phyloP scores from a whole-genome alignment of 805 yeast genomes.

The Kodamaea kakaduensis region DNA sequence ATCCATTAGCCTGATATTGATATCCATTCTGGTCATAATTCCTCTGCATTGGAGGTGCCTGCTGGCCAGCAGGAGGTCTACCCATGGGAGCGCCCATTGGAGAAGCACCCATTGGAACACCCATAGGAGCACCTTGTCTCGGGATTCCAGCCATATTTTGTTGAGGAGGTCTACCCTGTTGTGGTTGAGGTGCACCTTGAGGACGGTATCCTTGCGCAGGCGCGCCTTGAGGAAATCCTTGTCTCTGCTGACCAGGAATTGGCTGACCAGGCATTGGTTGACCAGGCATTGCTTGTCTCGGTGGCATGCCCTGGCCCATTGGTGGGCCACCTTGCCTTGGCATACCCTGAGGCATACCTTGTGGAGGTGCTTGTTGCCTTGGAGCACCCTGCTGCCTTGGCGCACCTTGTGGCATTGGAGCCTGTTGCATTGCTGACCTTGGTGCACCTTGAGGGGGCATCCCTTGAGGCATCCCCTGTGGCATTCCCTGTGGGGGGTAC shows the following conservation, averaged over 20 bases:
- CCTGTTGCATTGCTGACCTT: no score
- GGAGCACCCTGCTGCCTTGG: conserved; percentile 6
- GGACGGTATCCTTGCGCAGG: conserved; percentile 9
- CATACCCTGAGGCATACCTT: neutral
- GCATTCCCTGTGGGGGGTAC: neutral
- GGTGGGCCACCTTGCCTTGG: conserved; percentile 2
- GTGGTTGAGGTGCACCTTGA: conserved; percentile 6
- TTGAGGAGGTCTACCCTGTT: neutral
- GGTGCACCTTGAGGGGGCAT: neutral
- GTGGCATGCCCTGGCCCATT: no score
- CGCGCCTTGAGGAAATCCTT: conserved; percentile 7
- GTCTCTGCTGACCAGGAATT: no score
- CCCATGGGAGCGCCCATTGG: no score
- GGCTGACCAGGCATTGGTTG: no score
- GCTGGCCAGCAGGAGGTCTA: no score
- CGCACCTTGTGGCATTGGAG: neutral
- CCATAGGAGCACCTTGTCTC: conserved; percentile 4
- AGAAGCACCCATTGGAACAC: no score
- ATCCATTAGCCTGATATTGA: conserved; percentile 6
- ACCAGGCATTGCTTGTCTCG: no score
- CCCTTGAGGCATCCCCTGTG: conserved; percentile 4
- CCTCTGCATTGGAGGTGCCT: conserved; percentile 4
- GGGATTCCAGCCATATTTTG: conserved; percentile 1
- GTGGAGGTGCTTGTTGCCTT: conserved; percentile 3
- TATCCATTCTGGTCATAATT: conserved; percentile 6